These are phyloP conservation scores for Macroventuria anomochaeta DNA, from an alignment of 2,329 filamentous ascomycete species.

Conservation along the genomic window DNA sequence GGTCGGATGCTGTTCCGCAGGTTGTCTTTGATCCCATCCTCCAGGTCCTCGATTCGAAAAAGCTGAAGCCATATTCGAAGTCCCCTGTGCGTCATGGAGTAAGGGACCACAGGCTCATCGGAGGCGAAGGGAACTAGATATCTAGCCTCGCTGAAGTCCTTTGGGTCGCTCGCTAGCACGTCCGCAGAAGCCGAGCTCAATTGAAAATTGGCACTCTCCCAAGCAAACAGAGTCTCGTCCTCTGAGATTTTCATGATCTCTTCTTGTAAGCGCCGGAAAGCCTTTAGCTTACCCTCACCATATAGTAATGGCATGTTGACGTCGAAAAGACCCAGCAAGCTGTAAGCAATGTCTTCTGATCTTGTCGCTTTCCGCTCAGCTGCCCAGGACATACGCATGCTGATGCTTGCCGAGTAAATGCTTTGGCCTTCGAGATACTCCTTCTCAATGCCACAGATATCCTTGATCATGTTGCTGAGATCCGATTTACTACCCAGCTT, in stretches of 20 bases:
- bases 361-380: conserved; percentile 23
- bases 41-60: background rate
- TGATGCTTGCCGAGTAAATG: conserved; percentile 17
- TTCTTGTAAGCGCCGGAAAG: conserved; percentile 26
- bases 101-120: conserved; percentile 15
- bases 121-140: conserved; percentile 15
- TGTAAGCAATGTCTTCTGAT: conserved; percentile 32
- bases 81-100: conserved; percentile 22
- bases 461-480: background rate
- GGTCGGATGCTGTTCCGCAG: background rate
- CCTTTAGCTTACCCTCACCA: conserved; percentile 26
- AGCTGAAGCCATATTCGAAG: conserved; percentile 20
- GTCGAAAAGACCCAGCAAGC: conserved; percentile 29
- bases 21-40: too few relatives aligned
- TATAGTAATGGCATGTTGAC: conserved; percentile 28
- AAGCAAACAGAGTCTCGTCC: conserved; percentile 29
- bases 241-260: conserved; percentile 33
- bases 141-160: conserved; percentile 18
- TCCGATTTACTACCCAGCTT: conserved; percentile 8
- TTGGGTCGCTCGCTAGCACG: conserved; percentile 18
- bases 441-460: conserved; percentile 10
- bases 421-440: conserved; percentile 12
- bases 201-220: conserved; percentile 14
- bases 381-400: conserved; percentile 32
- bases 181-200: background rate